phyloP scores from a whole-genome alignment of 208 protist species.

The Endotrypanum monterogeii region DNA sequence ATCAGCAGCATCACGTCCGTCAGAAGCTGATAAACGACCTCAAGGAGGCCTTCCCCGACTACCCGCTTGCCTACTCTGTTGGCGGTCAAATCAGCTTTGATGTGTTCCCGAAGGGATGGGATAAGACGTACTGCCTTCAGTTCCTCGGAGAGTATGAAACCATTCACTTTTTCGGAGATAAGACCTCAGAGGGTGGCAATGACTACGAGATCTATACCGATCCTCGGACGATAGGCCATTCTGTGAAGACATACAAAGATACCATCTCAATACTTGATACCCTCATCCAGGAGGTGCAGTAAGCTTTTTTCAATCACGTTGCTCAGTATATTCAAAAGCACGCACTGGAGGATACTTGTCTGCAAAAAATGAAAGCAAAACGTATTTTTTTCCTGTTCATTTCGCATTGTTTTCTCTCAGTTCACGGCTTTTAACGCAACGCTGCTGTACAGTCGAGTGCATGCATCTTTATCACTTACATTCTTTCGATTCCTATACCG shows the following conservation, averaged over 20 bases:
- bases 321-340: too few species aligned
- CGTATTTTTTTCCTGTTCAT: not conserved
- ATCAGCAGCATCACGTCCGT: constrained; percentile 96
- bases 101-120: constrained; percentile 99
- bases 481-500: constrained; percentile 7
- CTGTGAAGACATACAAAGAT: constrained; percentile 95
- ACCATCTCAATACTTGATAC: constrained; percentile 92
- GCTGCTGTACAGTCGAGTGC: not conserved
- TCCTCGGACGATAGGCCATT: constrained; percentile 91
- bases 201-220: constrained; percentile 99
- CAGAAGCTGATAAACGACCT: constrained; percentile 94
- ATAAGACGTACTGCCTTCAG: constrained; percentile 99
- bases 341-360: not conserved
- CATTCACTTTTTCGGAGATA: constrained; percentile 99
- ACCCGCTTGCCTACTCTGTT: constrained; percentile 97
- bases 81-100: constrained; percentile 99
- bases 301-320: not conserved
- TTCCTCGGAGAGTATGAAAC: constrained; percentile 95
- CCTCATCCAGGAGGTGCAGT: constrained; percentile 56
- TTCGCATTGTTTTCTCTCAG: not conserved
- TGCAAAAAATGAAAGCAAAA: not conserved
- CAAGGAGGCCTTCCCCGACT: constrained; percentile 77
- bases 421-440: too few species aligned
- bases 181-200: constrained; percentile 98
- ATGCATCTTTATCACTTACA: not conserved